phyloP scores from a whole-genome alignment of 768 basidiomycete genomes.

The Cystobasidium onofrii region DNA sequence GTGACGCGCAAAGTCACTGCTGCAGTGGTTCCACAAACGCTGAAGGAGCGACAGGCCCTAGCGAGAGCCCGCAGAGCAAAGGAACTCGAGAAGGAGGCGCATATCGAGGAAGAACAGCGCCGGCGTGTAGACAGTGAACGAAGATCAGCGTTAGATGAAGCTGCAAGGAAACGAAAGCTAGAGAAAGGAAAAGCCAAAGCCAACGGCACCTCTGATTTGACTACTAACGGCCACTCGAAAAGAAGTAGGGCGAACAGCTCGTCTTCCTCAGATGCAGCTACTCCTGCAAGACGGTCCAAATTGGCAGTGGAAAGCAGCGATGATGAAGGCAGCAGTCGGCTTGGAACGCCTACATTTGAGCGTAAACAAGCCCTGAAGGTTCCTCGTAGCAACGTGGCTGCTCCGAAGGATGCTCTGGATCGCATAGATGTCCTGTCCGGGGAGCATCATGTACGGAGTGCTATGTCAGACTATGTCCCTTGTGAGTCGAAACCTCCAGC shows the following conservation, averaged over 20 bases:
- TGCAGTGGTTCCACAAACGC: background rate
- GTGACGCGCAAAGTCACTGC: slow-evolving; percentile 2
- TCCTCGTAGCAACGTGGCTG: slow-evolving; percentile 2
- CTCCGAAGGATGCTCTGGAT: background rate
- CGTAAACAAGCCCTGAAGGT: background rate
- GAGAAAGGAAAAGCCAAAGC: slow-evolving; percentile 1
- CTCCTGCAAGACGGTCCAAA: background rate
- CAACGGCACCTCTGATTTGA: background rate
- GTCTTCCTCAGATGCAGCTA: background rate
- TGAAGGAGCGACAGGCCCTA: slow-evolving; percentile 12
- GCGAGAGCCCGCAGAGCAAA: slow-evolving; percentile 1
- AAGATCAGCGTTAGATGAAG: slow-evolving; percentile 5
- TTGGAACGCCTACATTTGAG: slow-evolving; percentile 15
- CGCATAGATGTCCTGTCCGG: background rate
- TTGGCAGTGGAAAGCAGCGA: background rate
- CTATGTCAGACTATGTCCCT: background rate
- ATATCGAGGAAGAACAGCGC: background rate
- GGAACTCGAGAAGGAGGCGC: background rate
- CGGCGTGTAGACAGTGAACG: background rate
- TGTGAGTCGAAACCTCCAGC: background rate
- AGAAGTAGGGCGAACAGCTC: background rate
- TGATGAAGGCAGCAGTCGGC: background rate
- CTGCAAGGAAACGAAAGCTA: background rate
- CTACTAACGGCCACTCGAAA: background rate
- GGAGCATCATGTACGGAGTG: background rate